phyloP scores from a whole-genome alignment of 2,329 filamentous ascomycete species.

The Nothophoma quercina region DNA sequence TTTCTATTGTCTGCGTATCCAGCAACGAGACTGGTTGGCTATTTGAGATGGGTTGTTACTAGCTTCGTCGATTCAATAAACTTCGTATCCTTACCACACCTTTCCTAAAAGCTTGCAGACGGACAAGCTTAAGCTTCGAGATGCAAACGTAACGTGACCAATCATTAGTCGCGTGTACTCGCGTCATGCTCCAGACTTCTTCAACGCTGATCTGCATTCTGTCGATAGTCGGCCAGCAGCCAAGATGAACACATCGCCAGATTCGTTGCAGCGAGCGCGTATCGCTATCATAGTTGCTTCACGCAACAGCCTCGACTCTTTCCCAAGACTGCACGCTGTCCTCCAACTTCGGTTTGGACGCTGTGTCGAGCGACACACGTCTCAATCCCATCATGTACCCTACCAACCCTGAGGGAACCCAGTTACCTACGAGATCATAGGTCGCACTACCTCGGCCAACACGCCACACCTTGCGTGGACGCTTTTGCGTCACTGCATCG shows the following conservation, averaged over 20 bases:
- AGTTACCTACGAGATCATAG: slow-evolving; percentile 85
- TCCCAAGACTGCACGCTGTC: slow-evolving; percentile 58
- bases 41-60: slow-evolving; percentile 2
- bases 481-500: slow-evolving; percentile 78
- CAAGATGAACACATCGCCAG: slow-evolving; percentile 3
- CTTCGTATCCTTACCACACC: slow-evolving; percentile 30
- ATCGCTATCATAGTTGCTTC: not conserved
- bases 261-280: slow-evolving; percentile 6
- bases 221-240: slow-evolving; percentile 8
- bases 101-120: slow-evolving; percentile 13
- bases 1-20: slow-evolving; percentile 8
- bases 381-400: slow-evolving; percentile 91
- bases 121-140: slow-evolving; percentile 6
- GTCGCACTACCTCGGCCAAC: slow-evolving; percentile 84
- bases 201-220: slow-evolving; percentile 15
- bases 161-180: slow-evolving; percentile 8
- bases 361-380: slow-evolving; percentile 54
- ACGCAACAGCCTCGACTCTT: slow-evolving; percentile 26
- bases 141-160: slow-evolving; percentile 10
- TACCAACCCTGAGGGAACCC: slow-evolving; percentile 79
- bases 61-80: slow-evolving; percentile 9
- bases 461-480: slow-evolving; percentile 69
- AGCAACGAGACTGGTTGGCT: not conserved
- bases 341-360: slow-evolving; percentile 49
- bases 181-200: slow-evolving; percentile 9